Percentiles rank a stretch among this genome's conserved stretches.
Evolutionary conservation across 331 rosid species (phyloP).

Genomic region (Telfairia occidentalis): DNA sequence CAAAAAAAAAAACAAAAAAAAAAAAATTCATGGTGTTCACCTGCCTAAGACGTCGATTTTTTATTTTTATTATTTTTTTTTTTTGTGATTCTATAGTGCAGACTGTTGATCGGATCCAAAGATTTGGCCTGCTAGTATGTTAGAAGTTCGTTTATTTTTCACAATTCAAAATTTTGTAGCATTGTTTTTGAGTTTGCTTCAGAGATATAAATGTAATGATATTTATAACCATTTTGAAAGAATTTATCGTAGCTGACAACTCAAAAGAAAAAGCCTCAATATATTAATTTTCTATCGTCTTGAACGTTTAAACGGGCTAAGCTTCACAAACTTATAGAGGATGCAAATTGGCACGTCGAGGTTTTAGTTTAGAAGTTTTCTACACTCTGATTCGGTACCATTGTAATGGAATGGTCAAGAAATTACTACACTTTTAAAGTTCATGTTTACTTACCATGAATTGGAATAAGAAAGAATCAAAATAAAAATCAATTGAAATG

Average conservation of each 20-base stretch:
- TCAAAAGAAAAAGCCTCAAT: background rate
- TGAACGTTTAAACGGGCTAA: background rate
- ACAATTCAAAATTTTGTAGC: constrained; percentile 2
- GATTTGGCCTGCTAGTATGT: background rate
- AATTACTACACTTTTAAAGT: too few relatives aligned
- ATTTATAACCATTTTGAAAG: background rate
- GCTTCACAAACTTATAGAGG: background rate
- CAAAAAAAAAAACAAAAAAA: too few relatives aligned
- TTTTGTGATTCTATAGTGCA: background rate
- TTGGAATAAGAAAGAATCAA: too few relatives aligned
- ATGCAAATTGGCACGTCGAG: background rate
- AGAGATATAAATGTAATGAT: background rate
- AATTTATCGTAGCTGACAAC: background rate
- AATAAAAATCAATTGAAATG: too few relatives aligned
- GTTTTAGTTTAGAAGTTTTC: too few relatives aligned
- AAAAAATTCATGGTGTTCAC: too few relatives aligned
- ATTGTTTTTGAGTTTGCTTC: background rate
- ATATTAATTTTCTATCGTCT: background rate
- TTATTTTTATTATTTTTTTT: too few relatives aligned
- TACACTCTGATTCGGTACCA: too few relatives aligned
- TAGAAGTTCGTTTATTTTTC: background rate
- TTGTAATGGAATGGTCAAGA: too few relatives aligned
- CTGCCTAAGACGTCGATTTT: too few relatives aligned
- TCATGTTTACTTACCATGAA: too few relatives aligned
- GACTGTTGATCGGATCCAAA: background rate